Base-by-base conservation (phyloP, 1,139 yeast genomes). In the Yamadazyma trypodendri region DNA sequence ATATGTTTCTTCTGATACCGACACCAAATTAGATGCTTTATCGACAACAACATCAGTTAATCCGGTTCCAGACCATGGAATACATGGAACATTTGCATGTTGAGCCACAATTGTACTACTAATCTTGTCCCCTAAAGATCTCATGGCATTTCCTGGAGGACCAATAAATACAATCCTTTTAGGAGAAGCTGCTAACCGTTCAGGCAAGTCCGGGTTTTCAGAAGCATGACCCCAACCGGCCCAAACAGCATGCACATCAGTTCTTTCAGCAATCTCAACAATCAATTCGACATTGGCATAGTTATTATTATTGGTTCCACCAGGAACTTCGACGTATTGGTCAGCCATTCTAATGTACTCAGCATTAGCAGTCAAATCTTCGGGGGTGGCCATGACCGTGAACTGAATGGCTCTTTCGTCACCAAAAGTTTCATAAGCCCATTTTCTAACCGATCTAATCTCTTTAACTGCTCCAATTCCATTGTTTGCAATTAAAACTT, bases 181-280 rank as follows among this genome's bases (percentile, higher is more conserved):
- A 40, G 90, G 89, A 13, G 96, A 87, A 22, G 85, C 84, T 15
- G 97, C 97, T 61, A 92, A 75, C 61, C 77, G 81, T 65, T 92
- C 98, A 31, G 99, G 99, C 50, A 92, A 78, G 42, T 74, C 65
- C 13, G 99, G 99, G 67, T 94, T 92, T 68, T 92, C 99, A 17
- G 96, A 87, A 27, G 99, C 99, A 61, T 94, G 98, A 54, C 99
- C 99, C 97, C 97, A 85, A 52, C 99, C 99, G 24, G 99, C 98
- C 99, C 99, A 92, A 43, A 92, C 99, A 18, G 98, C 99, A 61
- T 92, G 96, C 41, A 86, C 97, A 49, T 88, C 79, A 36, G 96
- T 84, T 68, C 97, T 84, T 69, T 92, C 98, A 30, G 99, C 99
- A 40, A 92, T 74, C 57, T 92, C 99, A 35, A 92, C 97, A 63